phyloP scores from a whole-genome alignment of 2,329 filamentous ascomycete species.

The Rhexocercosporidium sp. region DNA sequence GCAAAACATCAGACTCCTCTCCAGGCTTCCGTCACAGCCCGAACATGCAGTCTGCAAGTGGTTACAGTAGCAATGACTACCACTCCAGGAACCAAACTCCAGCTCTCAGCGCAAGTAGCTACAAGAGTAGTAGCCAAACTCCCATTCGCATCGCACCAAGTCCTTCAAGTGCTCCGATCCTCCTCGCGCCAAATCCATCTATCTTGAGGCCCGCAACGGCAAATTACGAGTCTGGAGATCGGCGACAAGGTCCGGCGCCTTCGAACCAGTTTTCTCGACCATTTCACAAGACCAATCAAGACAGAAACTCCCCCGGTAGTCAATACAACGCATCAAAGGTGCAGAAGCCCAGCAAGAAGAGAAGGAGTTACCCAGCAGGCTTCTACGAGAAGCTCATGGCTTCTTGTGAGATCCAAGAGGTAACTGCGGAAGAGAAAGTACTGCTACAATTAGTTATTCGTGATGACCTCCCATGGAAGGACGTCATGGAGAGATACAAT shows the following conservation, averaged over 20 bases:
- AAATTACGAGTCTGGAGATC: conserved; percentile 17
- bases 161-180: conserved; percentile 4
- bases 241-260: conserved; percentile 32
- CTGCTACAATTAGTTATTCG: conserved; percentile 43
- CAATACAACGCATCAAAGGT: conserved; percentile 16
- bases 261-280: conserved; percentile 35
- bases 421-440: conserved; percentile 41
- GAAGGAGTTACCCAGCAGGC: conserved; percentile 30
- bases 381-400: conserved; percentile 21
- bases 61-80: conserved; percentile 24
- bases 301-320: not conserved
- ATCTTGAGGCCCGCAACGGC: conserved; percentile 25
- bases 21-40: conserved; percentile 31
- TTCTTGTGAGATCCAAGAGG: conserved; percentile 16
- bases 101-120: not conserved
- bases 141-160: conserved; percentile 23
- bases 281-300: conserved; percentile 25
- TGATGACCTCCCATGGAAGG: conserved; percentile 43
- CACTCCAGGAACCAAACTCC: conserved; percentile 19
- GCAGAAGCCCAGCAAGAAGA: conserved; percentile 27
- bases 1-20: conserved; percentile 25
- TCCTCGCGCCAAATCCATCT: conserved; percentile 36
- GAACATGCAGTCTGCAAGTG: conserved; percentile 27
- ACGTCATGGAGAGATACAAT: conserved; percentile 40
- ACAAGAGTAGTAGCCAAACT: conserved; percentile 16